These are phyloP conservation scores for Yarrowia divulgata DNA, from an alignment of 805 yeast species.

Conservation along the genomic window DNA sequence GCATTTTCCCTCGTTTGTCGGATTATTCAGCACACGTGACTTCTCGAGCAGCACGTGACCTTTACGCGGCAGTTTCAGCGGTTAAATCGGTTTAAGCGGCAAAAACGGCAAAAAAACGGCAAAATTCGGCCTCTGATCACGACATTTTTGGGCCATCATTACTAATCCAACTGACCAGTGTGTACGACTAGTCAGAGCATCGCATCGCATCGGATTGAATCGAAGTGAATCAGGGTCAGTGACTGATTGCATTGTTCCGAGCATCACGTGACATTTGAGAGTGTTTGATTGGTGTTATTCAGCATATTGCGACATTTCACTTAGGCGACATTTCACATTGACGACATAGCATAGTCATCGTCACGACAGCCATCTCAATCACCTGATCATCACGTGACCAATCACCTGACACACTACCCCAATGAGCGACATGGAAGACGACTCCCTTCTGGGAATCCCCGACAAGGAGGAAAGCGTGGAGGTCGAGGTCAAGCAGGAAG, in stretches of 20 bases:
- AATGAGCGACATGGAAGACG: constrained; percentile 33
- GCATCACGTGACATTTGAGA: too few species aligned
- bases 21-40: background rate
- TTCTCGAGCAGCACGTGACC: too few species aligned
- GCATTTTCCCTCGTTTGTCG: background rate
- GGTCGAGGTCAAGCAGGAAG: constrained; percentile 37
- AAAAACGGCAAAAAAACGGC: too few species aligned
- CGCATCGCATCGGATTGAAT: background rate
- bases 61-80: too few species aligned
- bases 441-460: constrained; percentile 41
- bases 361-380: background rate
- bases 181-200: background rate
- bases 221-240: background rate
- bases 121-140: background rate
- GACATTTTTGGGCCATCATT: background rate
- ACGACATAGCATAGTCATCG: too few species aligned
- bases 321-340: too few species aligned
- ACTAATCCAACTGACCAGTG: background rate
- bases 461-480: constrained; percentile 36
- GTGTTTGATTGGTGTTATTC: too few species aligned
- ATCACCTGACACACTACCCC: too few species aligned
- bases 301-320: too few species aligned
- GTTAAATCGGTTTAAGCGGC: too few species aligned
- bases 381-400: background rate
- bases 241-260: too few species aligned